Conservation (phyloP, 352 stramenopile genomes). For the Halophytophthora polymorphica region DNA sequence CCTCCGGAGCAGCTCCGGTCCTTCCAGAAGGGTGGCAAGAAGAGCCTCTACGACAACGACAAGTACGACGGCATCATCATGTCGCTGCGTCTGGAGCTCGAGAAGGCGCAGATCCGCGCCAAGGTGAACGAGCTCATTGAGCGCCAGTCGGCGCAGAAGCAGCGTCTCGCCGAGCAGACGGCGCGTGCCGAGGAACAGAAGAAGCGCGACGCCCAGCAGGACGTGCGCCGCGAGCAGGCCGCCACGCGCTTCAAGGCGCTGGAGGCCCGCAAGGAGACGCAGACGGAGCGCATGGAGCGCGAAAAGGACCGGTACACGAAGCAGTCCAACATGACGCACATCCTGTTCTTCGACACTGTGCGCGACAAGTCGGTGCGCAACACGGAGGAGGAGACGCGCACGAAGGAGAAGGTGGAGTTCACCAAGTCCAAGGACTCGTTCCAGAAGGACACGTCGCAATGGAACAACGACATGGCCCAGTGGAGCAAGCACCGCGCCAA, state of each 20-base stretch:
- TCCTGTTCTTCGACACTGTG: constrained; percentile 84
- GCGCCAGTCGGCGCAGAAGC: constrained; percentile 70
- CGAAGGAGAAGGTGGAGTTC: constrained; percentile 88
- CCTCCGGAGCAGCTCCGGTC: constrained; percentile 65
- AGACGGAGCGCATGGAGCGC: constrained; percentile 77
- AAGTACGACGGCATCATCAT: constrained; percentile 81
- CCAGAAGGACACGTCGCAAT: constrained; percentile 84
- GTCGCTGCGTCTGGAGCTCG: constrained; percentile 74
- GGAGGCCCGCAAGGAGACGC: constrained; percentile 71
- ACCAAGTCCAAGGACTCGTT: constrained; percentile 88
- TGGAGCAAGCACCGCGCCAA: constrained; percentile 86
- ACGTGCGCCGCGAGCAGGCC: constrained; percentile 73
- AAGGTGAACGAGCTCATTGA: constrained; percentile 69
- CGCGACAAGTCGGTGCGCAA: constrained; percentile 66
- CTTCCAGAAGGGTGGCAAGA: constrained; percentile 68
- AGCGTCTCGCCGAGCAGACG: constrained; percentile 62
- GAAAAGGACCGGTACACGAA: constrained; percentile 81
- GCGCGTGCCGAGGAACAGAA: constrained; percentile 60
- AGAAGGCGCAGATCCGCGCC: constrained; percentile 80
- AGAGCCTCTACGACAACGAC: constrained; percentile 73
- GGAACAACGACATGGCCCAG: constrained; percentile 87
- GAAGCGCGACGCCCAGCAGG: constrained; percentile 67
- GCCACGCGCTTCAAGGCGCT: constrained; percentile 75
- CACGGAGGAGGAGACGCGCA: constrained; percentile 75
- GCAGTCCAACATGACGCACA: constrained; percentile 70